These are phyloP conservation scores for Amaranthus palmeri DNA, from an alignment of 148 eudicot species.

Conservation along the genomic window DNA sequence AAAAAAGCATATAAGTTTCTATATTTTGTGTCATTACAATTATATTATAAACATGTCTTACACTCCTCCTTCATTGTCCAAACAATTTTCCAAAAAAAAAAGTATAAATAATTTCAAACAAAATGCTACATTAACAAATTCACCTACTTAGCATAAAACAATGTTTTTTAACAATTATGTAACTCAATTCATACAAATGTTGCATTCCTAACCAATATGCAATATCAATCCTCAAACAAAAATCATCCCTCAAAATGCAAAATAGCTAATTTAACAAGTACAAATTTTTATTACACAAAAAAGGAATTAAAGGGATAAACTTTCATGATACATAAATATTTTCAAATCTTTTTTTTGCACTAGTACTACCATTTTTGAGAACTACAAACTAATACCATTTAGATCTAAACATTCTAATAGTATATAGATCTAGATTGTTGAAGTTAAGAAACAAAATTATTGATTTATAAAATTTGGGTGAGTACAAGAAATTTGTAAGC, in stretches of 20 bases:
- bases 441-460: not conserved
- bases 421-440: not conserved
- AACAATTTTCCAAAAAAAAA: not conserved
- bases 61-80: slow-evolving; percentile 1
- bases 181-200: not conserved
- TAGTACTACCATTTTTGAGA: not conserved
- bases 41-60: not conserved
- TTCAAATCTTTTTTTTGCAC: not conserved
- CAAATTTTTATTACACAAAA: not conserved
- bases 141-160: not conserved
- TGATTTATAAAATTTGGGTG: not conserved
- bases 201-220: not conserved
- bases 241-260: not conserved
- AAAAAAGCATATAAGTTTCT: not conserved
- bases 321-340: no score
- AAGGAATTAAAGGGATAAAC: no score
- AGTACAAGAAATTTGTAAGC: not conserved
- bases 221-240: not conserved
- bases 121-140: not conserved
- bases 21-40: not conserved
- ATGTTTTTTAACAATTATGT: not conserved
- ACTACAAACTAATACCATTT: not conserved
- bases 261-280: not conserved
- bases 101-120: not conserved
- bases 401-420: not conserved